Percentiles rank a stretch among this genome's conserved stretches.
phyloP scores from a whole-genome alignment of 2,329 filamentous ascomycete genomes.

The Aschersonia sp. region DNA sequence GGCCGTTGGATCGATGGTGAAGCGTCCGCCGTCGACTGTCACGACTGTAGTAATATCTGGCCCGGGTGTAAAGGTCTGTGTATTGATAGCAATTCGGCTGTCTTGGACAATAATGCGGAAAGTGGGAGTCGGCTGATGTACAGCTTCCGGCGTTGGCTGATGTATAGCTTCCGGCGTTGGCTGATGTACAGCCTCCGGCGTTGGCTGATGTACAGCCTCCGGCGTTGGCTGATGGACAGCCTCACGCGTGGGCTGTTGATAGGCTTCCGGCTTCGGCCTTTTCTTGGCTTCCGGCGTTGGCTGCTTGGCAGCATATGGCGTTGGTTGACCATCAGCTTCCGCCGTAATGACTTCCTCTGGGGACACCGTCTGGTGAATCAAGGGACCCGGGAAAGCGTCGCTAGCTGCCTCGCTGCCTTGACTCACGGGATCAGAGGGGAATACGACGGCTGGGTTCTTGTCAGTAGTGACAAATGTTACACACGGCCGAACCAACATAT shows the following conservation, averaged over 20 bases:
- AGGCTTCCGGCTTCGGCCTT: no score
- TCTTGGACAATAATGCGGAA: conserved; percentile 30
- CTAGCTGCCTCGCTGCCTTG: conserved; percentile 18
- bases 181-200: no score
- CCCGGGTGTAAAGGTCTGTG: conserved; percentile 26
- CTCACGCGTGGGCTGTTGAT: no score
- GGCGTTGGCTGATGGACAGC: no score
- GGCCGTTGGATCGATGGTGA: conserved; percentile 32
- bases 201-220: no score
- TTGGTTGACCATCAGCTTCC: neutral
- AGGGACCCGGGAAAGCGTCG: conserved; percentile 1
- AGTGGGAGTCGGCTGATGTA: conserved; percentile 5
- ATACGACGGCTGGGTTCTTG: conserved; percentile 37
- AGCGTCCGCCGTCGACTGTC: conserved; percentile 24
- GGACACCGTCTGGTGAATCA: conserved; percentile 8
- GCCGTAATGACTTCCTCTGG: neutral
- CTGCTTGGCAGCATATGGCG: no score
- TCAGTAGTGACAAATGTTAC: conserved; percentile 36
- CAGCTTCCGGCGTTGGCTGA: neutral
- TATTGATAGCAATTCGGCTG: conserved; percentile 30
- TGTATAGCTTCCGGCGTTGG: no score
- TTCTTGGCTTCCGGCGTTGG: no score
- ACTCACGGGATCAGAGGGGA: conserved; percentile 21
- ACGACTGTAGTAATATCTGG: conserved; percentile 25
- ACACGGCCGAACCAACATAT: neutral